These are phyloP conservation scores for Sporopachydermia cereana DNA, from an alignment of 1,139 yeast species.

Conservation along the genomic window DNA sequence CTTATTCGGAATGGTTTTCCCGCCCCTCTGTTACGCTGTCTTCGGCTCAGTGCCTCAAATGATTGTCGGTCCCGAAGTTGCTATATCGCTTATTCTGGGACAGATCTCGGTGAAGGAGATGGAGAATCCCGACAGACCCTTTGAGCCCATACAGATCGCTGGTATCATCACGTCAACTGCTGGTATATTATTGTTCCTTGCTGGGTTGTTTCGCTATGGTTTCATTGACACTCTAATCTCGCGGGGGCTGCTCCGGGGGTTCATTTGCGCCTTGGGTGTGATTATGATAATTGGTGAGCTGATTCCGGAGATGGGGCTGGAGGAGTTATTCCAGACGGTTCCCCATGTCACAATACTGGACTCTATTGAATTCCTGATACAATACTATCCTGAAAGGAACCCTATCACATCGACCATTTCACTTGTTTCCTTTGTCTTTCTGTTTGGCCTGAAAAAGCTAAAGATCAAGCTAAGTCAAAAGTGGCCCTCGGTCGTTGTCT, in stretches of 20 bases:
- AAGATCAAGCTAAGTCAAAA: slow-evolving; percentile 22
- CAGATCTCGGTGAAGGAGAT: slow-evolving; percentile 4
- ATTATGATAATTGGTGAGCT: slow-evolving; percentile 42
- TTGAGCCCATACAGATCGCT: slow-evolving; percentile 28
- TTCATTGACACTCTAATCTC: slow-evolving; percentile 44
- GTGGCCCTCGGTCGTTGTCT: slow-evolving; percentile 20
- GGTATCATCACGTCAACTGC: slow-evolving; percentile 41
- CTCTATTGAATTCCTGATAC: slow-evolving; percentile 32
- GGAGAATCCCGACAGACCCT: not conserved
- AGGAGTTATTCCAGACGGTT: slow-evolving; percentile 13
- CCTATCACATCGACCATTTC: slow-evolving; percentile 34
- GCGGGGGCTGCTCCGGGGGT: slow-evolving; percentile 42
- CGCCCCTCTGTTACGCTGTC: slow-evolving; percentile 72
- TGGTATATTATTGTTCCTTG: slow-evolving; percentile 40
- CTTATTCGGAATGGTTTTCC: slow-evolving; percentile 64
- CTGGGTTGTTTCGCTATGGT: slow-evolving; percentile 46
- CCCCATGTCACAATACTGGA: slow-evolving; percentile 46
- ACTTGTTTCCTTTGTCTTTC: slow-evolving; percentile 26
- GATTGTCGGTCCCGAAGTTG: slow-evolving; percentile 97
- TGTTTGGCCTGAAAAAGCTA: slow-evolving; percentile 26
- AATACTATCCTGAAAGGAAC: slow-evolving; percentile 23
- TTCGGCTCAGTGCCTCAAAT: slow-evolving; percentile 92
- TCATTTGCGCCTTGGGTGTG: slow-evolving; percentile 45
- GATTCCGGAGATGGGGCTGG: slow-evolving; percentile 37
- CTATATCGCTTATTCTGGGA: slow-evolving; percentile 21